Evolutionary conservation across 371 early-diverging fungal genomes (phyloP), one percentile per base, ranked within the genome.

Genomic region (Apophysomyces ossiformis): DNA sequence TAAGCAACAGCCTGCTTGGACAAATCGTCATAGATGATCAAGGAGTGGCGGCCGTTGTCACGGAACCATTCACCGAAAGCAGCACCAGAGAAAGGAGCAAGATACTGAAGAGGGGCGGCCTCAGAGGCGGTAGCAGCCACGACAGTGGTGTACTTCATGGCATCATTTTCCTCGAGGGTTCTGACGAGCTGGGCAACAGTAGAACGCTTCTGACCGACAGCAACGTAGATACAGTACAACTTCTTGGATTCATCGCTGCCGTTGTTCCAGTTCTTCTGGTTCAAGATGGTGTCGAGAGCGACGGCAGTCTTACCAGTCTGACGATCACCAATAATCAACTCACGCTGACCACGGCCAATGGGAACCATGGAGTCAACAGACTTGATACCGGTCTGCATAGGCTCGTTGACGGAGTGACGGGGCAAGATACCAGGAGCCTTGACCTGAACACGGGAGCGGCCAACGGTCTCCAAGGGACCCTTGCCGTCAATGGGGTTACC

Each of bases 401-500:
- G 97, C 85, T 96, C 95, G 84, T 93, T 92, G 75, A 97, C 97
- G 70, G 96, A 96, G 79, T 94, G 89, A 83, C 97, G 93, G 74
- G 96, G 96, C 75, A 97, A 93, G 85, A 97, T 97, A 79, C 97
- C 97, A 63, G 96, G 97, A 64, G 96, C 97, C 90, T 97, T 97
- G 84, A 95, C 92, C 84, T 93, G 93, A 71, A 93, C 95, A 87
- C 97, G 92, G 70, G 88, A 85, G 75, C 96, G 92, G 64, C 77
- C 84, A 72, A 82, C 89, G 3, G 32, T 26, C 32, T 26, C 32
- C 32, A 26, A 26, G 3, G 32, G 32, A 26, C 32, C 32, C 32
- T 97, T 97, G 66, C 97, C 97, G 73, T 97, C 97, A 68, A 97
- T 97, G 76, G 96, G 97, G 92, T 97, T 95, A 74, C 97, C 97